A percentile compares a stretch with the other conserved stretches of the same genome.
These are phyloP conservation scores for Cucurbita ficifolia DNA, from an alignment of 306 rosid genomes.

Conservation along the genomic window DNA sequence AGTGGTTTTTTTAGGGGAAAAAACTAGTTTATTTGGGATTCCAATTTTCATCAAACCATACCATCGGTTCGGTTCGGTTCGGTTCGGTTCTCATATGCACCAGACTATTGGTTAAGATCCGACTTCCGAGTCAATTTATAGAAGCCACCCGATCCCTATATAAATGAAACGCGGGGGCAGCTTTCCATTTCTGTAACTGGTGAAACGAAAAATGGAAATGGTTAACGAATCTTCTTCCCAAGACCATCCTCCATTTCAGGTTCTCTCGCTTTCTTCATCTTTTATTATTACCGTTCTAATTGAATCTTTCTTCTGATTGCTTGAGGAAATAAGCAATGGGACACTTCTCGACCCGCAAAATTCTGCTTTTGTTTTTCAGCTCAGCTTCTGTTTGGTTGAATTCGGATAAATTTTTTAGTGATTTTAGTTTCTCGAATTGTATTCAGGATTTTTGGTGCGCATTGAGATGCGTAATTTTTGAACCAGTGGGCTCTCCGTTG, in stretches of 20 bases:
- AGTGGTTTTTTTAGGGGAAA: too few species aligned
- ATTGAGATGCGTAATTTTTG: slow-evolving; percentile 40
- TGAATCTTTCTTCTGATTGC: too few species aligned
- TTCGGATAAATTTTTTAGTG: neutral
- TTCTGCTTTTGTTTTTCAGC: too few species aligned
- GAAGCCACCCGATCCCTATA: neutral
- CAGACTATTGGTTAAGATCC: too few species aligned
- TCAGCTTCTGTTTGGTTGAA: neutral
- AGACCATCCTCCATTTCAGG: slow-evolving; percentile 24
- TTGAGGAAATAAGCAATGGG: too few species aligned
- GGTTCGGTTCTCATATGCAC: too few species aligned
- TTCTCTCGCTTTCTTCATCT: slow-evolving; percentile 6
- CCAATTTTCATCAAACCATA: too few species aligned
- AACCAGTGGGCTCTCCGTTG: slow-evolving; percentile 74
- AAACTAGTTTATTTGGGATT: too few species aligned
- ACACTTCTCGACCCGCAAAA: too few species aligned
- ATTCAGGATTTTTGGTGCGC: slow-evolving; percentile 24
- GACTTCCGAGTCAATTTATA: neutral
- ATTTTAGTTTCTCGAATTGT: neutral
- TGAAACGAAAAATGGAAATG: slow-evolving; percentile 7
- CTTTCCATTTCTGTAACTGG: neutral
- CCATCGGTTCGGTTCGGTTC: too few species aligned
- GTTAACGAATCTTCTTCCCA: slow-evolving; percentile 23
- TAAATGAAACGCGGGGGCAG: neutral
- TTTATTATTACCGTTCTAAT: neutral